phyloP scores from a whole-genome alignment of 2,329 filamentous ascomycete genomes.

The Neospermospora avenae region DNA sequence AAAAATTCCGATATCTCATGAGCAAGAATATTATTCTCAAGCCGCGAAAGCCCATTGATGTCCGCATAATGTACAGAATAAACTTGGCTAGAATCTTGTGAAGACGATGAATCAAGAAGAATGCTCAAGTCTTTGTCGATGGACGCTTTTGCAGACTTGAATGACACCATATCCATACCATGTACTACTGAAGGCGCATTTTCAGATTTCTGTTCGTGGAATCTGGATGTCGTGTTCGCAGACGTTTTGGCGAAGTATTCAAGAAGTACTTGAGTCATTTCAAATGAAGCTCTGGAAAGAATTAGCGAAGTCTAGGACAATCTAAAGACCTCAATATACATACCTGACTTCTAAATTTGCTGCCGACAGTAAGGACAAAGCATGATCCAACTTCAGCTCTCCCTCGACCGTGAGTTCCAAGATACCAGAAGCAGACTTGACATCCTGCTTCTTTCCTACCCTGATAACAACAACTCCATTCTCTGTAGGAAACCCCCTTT shows the following conservation, averaged over 20 bases:
- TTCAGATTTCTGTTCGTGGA: conserved; percentile 23
- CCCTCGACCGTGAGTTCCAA: conserved; percentile 19
- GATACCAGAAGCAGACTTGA: background rate
- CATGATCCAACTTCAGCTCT: conserved; percentile 25
- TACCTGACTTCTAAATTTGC: conserved; percentile 20
- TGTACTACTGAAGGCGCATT: conserved; percentile 21
- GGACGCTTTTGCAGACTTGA: conserved; percentile 26
- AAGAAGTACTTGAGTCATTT: conserved; percentile 18
- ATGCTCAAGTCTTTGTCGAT: conserved; percentile 25
- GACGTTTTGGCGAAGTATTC: conserved; percentile 20
- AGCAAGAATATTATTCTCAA: conserved; percentile 28
- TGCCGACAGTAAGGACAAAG: conserved; percentile 19
- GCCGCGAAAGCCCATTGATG: conserved; percentile 28
- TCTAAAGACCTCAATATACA: background rate
- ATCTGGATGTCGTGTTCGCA: conserved; percentile 22
- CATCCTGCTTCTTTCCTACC: conserved; percentile 10
- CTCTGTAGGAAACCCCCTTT: conserved; percentile 13
- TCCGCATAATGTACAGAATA: conserved; percentile 29
- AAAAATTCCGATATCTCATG: conserved; percentile 29
- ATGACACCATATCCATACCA: conserved; percentile 18
- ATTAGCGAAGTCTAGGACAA: background rate
- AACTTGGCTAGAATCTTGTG: conserved; percentile 8
- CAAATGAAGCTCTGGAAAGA: conserved; percentile 21
- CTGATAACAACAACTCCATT: conserved; percentile 24
- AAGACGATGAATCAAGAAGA: conserved; percentile 16